These are phyloP conservation scores for Yamadazyma oceani DNA, from an alignment of 1,139 yeast species.

Conservation along the genomic window DNA sequence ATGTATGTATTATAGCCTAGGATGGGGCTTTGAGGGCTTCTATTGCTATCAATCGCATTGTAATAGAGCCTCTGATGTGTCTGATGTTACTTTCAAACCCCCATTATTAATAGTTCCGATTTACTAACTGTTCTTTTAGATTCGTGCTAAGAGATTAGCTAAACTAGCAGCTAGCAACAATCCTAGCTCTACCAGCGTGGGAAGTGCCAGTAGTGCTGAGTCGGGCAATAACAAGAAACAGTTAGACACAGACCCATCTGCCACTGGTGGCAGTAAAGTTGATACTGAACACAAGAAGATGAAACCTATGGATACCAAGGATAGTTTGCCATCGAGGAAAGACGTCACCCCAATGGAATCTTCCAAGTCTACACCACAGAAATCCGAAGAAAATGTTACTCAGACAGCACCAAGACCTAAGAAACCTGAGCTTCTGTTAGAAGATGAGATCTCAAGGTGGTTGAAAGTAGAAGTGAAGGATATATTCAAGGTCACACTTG, in stretches of 20 bases:
- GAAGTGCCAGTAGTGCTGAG: background rate
- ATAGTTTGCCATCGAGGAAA: background rate
- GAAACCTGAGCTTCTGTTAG: constrained; percentile 10
- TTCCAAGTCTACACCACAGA: background rate
- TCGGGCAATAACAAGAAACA: background rate
- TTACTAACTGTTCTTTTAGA: constrained; percentile 30
- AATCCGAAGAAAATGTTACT: background rate
- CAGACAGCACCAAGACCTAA: constrained; percentile 7
- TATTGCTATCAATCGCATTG: background rate
- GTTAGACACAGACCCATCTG: background rate
- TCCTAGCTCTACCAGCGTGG: background rate
- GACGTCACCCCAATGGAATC: no score
- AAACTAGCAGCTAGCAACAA: constrained; percentile 31
- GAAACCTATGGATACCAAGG: background rate
- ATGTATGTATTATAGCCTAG: constrained; percentile 17
- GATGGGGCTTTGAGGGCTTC: constrained; percentile 5
- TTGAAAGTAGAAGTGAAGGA: constrained; percentile 30
- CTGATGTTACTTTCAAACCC: no score
- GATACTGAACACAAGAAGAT: constrained; percentile 1
- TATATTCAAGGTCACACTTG: constrained; percentile 41
- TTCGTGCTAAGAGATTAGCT: constrained; percentile 60
- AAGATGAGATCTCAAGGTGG: constrained; percentile 31
- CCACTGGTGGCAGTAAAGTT: constrained; percentile 10
- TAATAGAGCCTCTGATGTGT: background rate
- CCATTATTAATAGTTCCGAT: no score